A percentile compares a stretch with the other conserved stretches of the same genome.
Conservation (phyloP, 176 grass and related monocot genomes). For the Eragrostis nindensis region DNA sequence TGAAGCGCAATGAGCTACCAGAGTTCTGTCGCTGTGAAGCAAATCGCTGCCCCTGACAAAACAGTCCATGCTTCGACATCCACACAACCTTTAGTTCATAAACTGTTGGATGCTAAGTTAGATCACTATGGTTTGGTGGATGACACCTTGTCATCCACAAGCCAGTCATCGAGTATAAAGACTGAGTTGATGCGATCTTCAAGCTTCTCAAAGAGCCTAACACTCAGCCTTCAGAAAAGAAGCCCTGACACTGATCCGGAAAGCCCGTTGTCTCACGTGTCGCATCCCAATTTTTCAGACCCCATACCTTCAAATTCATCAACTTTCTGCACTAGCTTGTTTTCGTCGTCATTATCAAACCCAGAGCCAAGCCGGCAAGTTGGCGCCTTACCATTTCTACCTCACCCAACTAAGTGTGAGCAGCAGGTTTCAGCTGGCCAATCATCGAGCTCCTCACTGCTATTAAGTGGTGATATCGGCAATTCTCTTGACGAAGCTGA, state of each 20-base stretch:
- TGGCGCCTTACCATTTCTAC: conserved; percentile 70
- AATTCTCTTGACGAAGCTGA: conserved; percentile 50
- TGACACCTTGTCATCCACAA: conserved; percentile 55
- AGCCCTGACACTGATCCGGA: conserved; percentile 55
- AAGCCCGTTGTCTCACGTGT: conserved; percentile 49
- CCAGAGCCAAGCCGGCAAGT: conserved; percentile 42
- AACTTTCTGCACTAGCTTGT: conserved; percentile 87
- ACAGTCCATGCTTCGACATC: conserved; percentile 43
- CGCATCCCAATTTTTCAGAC: conserved; percentile 67
- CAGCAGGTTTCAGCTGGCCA: conserved; percentile 51
- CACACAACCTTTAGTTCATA: conserved; percentile 50
- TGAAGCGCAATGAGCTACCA: conserved; percentile 64
- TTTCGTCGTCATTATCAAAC: conserved; percentile 64
- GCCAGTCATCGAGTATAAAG: conserved; percentile 52
- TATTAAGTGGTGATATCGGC: conserved; percentile 38
- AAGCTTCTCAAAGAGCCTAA: conserved; percentile 44
- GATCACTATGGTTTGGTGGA: conserved; percentile 22
- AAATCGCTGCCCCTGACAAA: conserved; percentile 48
- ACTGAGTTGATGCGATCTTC: conserved; percentile 43
- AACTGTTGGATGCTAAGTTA: conserved; percentile 45
- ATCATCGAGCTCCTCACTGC: conserved; percentile 50
- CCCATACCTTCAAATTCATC: conserved; percentile 73
- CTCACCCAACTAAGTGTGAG: conserved; percentile 76
- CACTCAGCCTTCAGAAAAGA: conserved; percentile 51
- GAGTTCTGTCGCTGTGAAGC: conserved; percentile 39